Conservation (phyloP, 805 yeast genomes). For the Candida coquimbonensis region DNA sequence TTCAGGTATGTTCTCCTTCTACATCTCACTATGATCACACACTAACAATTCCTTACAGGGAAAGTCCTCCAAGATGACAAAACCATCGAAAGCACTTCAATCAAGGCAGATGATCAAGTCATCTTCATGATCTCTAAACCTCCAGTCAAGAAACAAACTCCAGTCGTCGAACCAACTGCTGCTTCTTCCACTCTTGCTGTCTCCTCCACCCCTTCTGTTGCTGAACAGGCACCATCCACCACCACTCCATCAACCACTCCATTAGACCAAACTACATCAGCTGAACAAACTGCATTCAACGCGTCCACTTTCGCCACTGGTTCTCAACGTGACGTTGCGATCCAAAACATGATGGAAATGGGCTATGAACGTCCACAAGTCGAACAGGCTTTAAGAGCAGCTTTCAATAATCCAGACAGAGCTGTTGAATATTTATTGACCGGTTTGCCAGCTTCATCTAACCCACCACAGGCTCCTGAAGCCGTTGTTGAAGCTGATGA, state of each 20-base stretch:
- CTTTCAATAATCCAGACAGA: slow-evolving; percentile 95
- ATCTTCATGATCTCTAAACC: slow-evolving; percentile 76
- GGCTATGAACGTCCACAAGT: slow-evolving; percentile 88
- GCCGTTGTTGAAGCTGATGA: slow-evolving; percentile 27
- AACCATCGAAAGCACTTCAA: slow-evolving; percentile 60
- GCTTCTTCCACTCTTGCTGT: slow-evolving; percentile 20
- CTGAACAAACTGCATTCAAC: slow-evolving; percentile 17
- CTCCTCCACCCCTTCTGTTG: slow-evolving; percentile 19
- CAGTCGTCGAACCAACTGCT: slow-evolving; percentile 7
- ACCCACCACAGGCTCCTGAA: slow-evolving; percentile 14
- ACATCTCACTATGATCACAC: neutral
- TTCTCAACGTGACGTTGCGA: slow-evolving; percentile 66
- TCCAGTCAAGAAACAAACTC: slow-evolving; percentile 19
- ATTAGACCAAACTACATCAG: neutral
- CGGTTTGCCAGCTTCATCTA: slow-evolving; percentile 63
- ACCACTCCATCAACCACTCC: neutral
- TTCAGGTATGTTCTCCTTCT: slow-evolving; percentile 43
- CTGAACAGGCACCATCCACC: slow-evolving; percentile 1
- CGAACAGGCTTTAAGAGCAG: slow-evolving; percentile 87
- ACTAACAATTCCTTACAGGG: slow-evolving; percentile 27
- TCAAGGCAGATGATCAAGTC: slow-evolving; percentile 80
- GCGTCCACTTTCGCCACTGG: slow-evolving; percentile 70
- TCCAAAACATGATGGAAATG: slow-evolving; percentile 86
- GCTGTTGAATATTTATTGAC: slow-evolving; percentile 93
- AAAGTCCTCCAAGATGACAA: slow-evolving; percentile 84